Percentiles rank a stretch among this genome's conserved stretches.
phyloP scores from a whole-genome alignment of 1,284 basidiomycete species.

The Moesziomyces globuligerus region DNA sequence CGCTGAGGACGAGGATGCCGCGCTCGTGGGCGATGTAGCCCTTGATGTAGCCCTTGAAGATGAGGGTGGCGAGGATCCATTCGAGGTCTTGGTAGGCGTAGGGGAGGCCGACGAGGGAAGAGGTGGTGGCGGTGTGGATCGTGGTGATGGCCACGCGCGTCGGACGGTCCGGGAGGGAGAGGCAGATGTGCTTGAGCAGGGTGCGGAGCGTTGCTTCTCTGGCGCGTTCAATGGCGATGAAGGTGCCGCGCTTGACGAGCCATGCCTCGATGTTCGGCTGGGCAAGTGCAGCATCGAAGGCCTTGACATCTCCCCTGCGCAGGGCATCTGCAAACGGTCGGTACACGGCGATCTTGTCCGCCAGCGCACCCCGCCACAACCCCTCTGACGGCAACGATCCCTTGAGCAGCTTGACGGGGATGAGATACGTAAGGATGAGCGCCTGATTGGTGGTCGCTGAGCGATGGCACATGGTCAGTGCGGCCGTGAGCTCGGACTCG shows the following conservation, averaged over 20 bases:
- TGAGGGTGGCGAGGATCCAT: conserved; percentile 88
- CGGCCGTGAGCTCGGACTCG: conserved; percentile 81
- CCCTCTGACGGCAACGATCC: conserved; percentile 81
- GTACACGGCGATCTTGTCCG: conserved; percentile 79
- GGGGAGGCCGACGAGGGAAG: conserved; percentile 33
- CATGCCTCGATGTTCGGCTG: conserved; percentile 72
- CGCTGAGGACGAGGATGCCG: conserved; percentile 87
- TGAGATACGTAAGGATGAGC: conserved; percentile 87
- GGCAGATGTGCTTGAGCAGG: conserved; percentile 85
- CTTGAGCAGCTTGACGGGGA: conserved; percentile 85
- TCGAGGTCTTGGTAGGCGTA: conserved; percentile 82
- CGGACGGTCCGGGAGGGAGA: conserved; percentile 46
- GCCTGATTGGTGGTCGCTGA: conserved; percentile 79
- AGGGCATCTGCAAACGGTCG: conserved; percentile 83
- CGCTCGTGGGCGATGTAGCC: conserved; percentile 97
- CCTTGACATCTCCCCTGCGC: conserved; percentile 77
- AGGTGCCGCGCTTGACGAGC: conserved; percentile 83
- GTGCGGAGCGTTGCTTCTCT: conserved; percentile 85
- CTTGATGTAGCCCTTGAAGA: conserved; percentile 87
- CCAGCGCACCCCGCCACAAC: conserved; percentile 75
- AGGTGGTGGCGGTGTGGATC: conserved; percentile 37
- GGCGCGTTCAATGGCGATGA: conserved; percentile 85
- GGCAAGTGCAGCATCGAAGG: conserved; percentile 79
- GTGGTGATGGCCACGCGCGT: conserved; percentile 45
- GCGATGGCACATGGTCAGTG: conserved; percentile 81